Evolutionary conservation across 2,329 filamentous ascomycete genomes (phyloP), one percentile per base, ranked within the genome.

Genomic region (Pestalotiopsis sp.): DNA sequence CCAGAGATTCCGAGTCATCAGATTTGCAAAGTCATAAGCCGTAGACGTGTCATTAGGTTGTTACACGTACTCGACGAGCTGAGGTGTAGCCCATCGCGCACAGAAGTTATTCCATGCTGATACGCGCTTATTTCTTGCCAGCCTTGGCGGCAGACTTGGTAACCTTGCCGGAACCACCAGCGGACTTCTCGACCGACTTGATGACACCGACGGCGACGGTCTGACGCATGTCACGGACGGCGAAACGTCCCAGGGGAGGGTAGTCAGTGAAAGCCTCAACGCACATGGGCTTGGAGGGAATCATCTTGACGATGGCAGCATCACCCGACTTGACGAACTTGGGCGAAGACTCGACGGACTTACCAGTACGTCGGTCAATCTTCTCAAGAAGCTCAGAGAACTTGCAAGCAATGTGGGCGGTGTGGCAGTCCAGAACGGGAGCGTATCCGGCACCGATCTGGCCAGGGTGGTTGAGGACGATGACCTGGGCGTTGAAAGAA

Each of bases 311-410:
- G 88, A 99, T 99, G 86, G 95, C 95, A 78, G 96, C 95, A 86
- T 99, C 96, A 92, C 96, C 96, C 81, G 95, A 98, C 94, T 99
- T 99, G 93, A 99, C 95, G 92, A 98, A 98, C 93, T 99, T 99
- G 87, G 96, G 96, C 82, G 82, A 83, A 84, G 88, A 82, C 88
- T 99, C 96, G 82, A 93, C 90, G 77, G 95, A 93, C 92, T 99
- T 99, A 85, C 96, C 96, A 84, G 96, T 98, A 94, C 96, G 96
- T 87, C 96, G 95, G 86, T 99, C 96, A 82, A 99, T 99, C 95
- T 99, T 99, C 93, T 98, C 94, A 77, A 95, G 89, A 82, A 99
- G 92, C 93, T 98, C 96, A 80, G 93, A 86, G 91, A 99, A 99
- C 93, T 98, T 98, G 96, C 96, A 99, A 82, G 96, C 96, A 91